These are phyloP conservation scores for Arthroderma sp. DNA, from an alignment of 2,329 filamentous ascomycete genomes.

Conservation along the genomic window DNA sequence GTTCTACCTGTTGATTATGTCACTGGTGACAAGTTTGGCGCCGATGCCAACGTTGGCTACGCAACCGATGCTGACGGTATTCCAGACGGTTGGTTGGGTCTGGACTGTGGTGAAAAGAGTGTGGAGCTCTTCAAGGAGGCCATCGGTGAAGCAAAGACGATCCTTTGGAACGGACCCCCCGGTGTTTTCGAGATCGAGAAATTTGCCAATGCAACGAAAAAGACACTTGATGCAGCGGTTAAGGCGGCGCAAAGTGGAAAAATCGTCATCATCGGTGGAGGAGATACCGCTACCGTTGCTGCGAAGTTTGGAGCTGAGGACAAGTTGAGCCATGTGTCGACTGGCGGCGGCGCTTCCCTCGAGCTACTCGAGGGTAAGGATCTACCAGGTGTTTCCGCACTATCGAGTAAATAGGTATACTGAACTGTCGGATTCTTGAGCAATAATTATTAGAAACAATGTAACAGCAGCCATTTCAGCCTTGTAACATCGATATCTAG, in stretches of 20 bases:
- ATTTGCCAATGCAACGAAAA: constrained; percentile 86
- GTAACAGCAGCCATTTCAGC: too few relatives aligned
- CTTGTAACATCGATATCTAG: too few relatives aligned
- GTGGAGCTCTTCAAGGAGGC: constrained; percentile 77
- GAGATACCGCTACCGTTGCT: constrained; percentile 94
- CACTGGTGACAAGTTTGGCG: constrained; percentile 87
- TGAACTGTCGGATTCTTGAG: not conserved
- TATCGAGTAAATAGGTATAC: constrained; percentile 53
- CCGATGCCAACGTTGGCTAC: constrained; percentile 65
- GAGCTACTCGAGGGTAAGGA: constrained; percentile 98
- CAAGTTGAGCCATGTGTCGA: constrained; percentile 97
- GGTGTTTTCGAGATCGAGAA: constrained; percentile 96
- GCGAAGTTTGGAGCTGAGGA: constrained; percentile 94
- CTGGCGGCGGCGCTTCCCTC: constrained; percentile 85
- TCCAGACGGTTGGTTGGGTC: constrained; percentile 93
- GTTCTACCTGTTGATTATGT: constrained; percentile 91
- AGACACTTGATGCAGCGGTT: constrained; percentile 78
- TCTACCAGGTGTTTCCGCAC: constrained; percentile 79
- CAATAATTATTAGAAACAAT: not conserved
- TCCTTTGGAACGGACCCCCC: constrained; percentile 96
- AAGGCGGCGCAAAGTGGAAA: constrained; percentile 67
- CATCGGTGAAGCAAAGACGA: constrained; percentile 81
- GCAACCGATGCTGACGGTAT: constrained; percentile 83
- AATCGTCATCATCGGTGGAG: constrained; percentile 97
- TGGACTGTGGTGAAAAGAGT: constrained; percentile 85